phyloP scores from a whole-genome alignment of 768 basidiomycete species.

The Sporobolomyces roseus region DNA sequence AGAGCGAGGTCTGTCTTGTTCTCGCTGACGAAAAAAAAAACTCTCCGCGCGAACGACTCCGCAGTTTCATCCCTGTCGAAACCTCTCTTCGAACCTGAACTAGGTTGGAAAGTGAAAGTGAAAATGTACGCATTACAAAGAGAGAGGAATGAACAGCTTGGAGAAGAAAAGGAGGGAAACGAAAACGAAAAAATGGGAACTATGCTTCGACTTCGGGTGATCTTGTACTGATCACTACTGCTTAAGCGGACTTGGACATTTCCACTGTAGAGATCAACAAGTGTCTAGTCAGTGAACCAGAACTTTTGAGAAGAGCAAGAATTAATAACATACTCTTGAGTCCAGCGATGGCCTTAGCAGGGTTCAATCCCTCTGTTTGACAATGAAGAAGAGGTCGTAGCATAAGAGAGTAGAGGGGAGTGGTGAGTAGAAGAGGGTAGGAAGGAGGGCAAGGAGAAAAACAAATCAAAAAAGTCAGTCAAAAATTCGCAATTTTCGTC shows the following conservation, averaged over 20 bases:
- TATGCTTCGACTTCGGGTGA: not conserved
- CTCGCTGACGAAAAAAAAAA: not conserved
- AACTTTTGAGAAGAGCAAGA: not conserved
- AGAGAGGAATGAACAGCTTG: not conserved
- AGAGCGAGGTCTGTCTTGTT: not conserved
- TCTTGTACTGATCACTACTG: not conserved
- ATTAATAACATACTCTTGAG: constrained; percentile 52
- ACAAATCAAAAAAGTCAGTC: no score
- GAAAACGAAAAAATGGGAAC: not conserved
- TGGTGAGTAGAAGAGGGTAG: no score
- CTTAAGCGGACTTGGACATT: constrained; percentile 19
- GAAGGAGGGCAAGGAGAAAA: no score
- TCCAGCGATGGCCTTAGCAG: constrained; percentile 83
- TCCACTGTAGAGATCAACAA: constrained; percentile 4
- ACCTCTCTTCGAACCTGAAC: no score
- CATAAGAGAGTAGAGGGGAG: not conserved
- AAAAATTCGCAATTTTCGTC: no score
- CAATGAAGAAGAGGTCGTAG: no score
- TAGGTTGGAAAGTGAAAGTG: no score
- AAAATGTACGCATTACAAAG: not conserved
- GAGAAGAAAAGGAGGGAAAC: not conserved
- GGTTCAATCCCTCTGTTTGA: constrained; percentile 71
- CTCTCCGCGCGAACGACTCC: not conserved
- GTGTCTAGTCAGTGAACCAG: no score
- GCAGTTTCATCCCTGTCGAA: no score